phyloP scores from a whole-genome alignment of 768 basidiomycete species.

The Pleurotus salmoneostramineus region DNA sequence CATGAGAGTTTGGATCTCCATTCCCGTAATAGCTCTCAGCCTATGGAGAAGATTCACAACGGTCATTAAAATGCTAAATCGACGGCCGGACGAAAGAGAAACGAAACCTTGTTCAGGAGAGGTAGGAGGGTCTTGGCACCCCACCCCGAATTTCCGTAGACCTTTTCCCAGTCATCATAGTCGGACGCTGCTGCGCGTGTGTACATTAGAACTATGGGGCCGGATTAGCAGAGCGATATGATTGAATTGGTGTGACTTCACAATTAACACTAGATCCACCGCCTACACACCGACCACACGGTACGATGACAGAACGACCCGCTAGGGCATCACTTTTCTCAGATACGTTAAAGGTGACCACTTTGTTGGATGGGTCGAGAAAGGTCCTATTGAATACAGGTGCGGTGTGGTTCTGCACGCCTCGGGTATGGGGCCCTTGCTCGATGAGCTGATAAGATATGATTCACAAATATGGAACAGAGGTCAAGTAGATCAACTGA shows the following conservation, averaged over 20 bases:
- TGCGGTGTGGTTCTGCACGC: constrained; percentile 29
- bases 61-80: too few relatives aligned
- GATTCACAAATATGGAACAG: too few relatives aligned
- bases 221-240: too few relatives aligned
- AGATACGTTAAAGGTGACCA: constrained; percentile 25
- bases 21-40: too few relatives aligned
- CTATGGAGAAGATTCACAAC: too few relatives aligned
- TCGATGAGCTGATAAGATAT: constrained; percentile 30
- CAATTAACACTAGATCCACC: constrained; percentile 41
- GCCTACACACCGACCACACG: constrained; percentile 33
- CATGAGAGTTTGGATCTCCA: constrained; percentile 21
- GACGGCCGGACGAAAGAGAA: not conserved
- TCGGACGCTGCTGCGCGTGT: constrained; percentile 13
- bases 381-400: constrained; percentile 30
- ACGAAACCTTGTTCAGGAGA: constrained; percentile 17
- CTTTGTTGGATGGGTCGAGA: constrained; percentile 24
- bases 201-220: constrained; percentile 16
- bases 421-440: constrained; percentile 30
- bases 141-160: constrained; percentile 18
- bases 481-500: too few relatives aligned
- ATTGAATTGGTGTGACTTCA: too few relatives aligned
- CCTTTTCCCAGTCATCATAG: constrained; percentile 22
- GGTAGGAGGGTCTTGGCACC: constrained; percentile 20
- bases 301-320: constrained; percentile 25
- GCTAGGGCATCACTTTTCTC: constrained; percentile 21